phyloP scores from a whole-genome alignment of 257 asterid genomes.

The Galeopsis tetrahit region DNA sequence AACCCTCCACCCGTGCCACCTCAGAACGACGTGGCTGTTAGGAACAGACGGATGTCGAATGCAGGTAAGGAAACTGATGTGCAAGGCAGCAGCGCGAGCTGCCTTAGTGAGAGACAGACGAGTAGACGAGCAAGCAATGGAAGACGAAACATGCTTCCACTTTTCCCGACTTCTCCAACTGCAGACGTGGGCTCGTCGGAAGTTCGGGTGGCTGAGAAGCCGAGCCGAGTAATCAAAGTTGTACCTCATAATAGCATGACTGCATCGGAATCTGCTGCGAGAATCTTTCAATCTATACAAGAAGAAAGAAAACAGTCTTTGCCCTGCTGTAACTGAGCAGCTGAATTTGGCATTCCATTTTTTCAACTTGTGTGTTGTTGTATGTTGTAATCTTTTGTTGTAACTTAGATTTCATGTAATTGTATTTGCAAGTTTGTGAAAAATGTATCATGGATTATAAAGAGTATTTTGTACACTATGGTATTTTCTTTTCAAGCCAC shows the following conservation, averaged over 20 bases:
- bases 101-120: constrained; percentile 47
- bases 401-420: background rate
- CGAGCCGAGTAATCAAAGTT: constrained; percentile 64
- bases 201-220: constrained; percentile 31
- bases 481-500: background rate
- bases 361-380: background rate
- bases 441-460: background rate
- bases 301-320: constrained; percentile 69
- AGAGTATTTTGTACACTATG: background rate
- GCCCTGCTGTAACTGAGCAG: background rate
- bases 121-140: constrained; percentile 32
- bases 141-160: constrained; percentile 51
- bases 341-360: constrained; percentile 2
- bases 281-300: constrained; percentile 81
- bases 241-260: constrained; percentile 73
- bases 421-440: constrained; percentile 14
- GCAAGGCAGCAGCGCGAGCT: constrained; percentile 68
- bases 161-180: constrained; percentile 55
- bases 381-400: constrained; percentile 18
- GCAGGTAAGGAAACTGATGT: constrained; percentile 49
- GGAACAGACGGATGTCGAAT: constrained; percentile 19
- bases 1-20: constrained; percentile 36
- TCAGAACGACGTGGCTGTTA: constrained; percentile 35
- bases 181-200: constrained; percentile 17
- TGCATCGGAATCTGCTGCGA: constrained; percentile 85